Evolutionary conservation across 768 basidiomycete genomes (phyloP).

Genomic region (Hygrocybe coccinea): DNA sequence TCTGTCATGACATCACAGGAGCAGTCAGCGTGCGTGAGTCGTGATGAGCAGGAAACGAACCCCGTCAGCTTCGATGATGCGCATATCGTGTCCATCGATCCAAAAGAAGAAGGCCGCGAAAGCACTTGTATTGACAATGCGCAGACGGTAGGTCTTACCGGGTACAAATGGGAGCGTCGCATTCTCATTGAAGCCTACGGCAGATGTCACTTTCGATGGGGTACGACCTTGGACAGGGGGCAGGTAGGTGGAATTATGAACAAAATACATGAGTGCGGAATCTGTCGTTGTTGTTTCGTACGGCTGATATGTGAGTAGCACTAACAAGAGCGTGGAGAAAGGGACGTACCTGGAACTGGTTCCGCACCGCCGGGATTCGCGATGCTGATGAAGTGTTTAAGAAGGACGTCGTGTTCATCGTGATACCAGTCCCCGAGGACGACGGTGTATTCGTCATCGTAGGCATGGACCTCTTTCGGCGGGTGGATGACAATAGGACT

Average conservation of each 20-base stretch:
- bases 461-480: constrained; percentile 56
- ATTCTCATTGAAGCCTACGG: constrained; percentile 82
- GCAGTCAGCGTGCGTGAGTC: background rate
- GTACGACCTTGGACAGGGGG: constrained; percentile 51
- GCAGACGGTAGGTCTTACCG: constrained; percentile 86
- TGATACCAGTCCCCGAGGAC: constrained; percentile 93
- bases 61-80: constrained; percentile 78
- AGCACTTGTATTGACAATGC: constrained; percentile 79
- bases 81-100: constrained; percentile 86
- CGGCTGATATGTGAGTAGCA: background rate
- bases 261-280: constrained; percentile 78
- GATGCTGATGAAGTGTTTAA: constrained; percentile 63
- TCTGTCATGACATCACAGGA: constrained; percentile 34
- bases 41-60: constrained; percentile 40
- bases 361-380: constrained; percentile 81
- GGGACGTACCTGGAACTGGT: constrained; percentile 71
- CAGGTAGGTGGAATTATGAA: constrained; percentile 68
- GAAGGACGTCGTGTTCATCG: constrained; percentile 56
- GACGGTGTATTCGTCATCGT: constrained; percentile 89
- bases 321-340: background rate
- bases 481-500: constrained; percentile 78
- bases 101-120: constrained; percentile 78
- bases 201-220: constrained; percentile 45
- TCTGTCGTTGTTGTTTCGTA: constrained; percentile 38
- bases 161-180: constrained; percentile 78